A percentile compares a stretch with the other conserved stretches of the same genome.
phyloP scores from a whole-genome alignment of 768 basidiomycete genomes.

The Leccinellum rugosiceps region DNA sequence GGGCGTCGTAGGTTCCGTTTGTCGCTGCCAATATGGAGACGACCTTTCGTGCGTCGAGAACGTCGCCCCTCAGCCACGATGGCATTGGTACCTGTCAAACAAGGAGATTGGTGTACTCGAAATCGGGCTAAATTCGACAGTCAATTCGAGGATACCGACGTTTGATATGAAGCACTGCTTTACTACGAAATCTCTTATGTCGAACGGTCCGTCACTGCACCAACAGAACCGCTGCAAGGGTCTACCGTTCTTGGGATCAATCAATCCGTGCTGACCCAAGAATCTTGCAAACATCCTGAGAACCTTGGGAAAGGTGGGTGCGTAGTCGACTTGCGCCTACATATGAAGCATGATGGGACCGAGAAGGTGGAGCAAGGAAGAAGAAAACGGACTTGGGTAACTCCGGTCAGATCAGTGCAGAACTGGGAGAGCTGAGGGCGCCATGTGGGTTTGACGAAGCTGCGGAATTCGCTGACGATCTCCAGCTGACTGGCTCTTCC shows the following conservation, averaged over 20 bases:
- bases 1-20: constrained; percentile 6
- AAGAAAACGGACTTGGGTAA: constrained; percentile 72
- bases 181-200: constrained; percentile 79
- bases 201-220: constrained; percentile 84
- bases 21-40: constrained; percentile 45
- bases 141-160: constrained; percentile 36
- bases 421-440: constrained; percentile 75
- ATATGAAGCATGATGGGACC: constrained; percentile 4
- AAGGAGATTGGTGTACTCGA: constrained; percentile 9
- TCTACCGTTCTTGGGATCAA: constrained; percentile 55
- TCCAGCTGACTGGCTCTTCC: constrained; percentile 56
- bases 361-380: neutral
- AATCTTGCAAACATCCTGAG: constrained; percentile 62
- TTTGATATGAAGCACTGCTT: constrained; percentile 90
- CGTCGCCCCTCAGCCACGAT: constrained; percentile 66
- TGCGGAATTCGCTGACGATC: constrained; percentile 78
- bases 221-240: constrained; percentile 67
- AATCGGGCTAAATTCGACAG: constrained; percentile 1
- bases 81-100: constrained; percentile 59
- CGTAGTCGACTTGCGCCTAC: constrained; percentile 78
- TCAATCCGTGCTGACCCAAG: constrained; percentile 66
- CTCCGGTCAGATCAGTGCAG: constrained; percentile 86
- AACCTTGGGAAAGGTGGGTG: constrained; percentile 74
- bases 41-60: constrained; percentile 68
- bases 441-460: constrained; percentile 88